A percentile compares a stretch with the other conserved stretches of the same genome.
Conservation (phyloP, 2,329 filamentous ascomycete species). For the Calonectria pauciramosa region DNA sequence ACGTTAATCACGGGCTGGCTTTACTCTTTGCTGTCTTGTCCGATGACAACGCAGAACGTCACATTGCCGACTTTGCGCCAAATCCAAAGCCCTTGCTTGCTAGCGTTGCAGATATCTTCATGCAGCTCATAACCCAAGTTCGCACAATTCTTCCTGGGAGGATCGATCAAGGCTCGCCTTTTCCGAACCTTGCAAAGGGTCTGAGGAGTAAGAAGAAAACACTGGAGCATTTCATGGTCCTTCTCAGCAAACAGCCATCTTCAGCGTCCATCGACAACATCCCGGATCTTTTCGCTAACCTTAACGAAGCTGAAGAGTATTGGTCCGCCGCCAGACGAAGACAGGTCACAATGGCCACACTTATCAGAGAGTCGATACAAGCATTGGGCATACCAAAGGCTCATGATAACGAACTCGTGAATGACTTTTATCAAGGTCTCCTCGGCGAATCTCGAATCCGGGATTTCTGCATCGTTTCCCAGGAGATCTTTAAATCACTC, state of each 20-base stretch:
- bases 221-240: constrained; percentile 34
- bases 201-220: constrained; percentile 34
- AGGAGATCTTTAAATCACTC: constrained; percentile 32
- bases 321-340: constrained; percentile 19
- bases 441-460: constrained; percentile 25
- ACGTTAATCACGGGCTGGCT: constrained; percentile 53
- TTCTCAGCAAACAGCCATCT: constrained; percentile 25
- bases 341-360: constrained; percentile 21
- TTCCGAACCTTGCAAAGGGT: constrained; percentile 37
- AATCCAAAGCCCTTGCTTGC: constrained; percentile 39
- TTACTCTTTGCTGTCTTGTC: constrained; percentile 50
- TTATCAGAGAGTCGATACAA: constrained; percentile 29
- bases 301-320: constrained; percentile 42
- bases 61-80: constrained; percentile 31
- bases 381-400: constrained; percentile 16
- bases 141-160: constrained; percentile 31
- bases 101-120: constrained; percentile 34
- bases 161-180: constrained; percentile 17
- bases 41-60: constrained; percentile 31
- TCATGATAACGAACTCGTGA: constrained; percentile 16
- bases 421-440: constrained; percentile 18
- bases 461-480: constrained; percentile 28
- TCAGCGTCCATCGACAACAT: constrained; percentile 11
- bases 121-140: constrained; percentile 28
- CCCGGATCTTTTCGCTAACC: constrained; percentile 21